Base-by-base conservation (phyloP, 148 eudicot species). In the Fagopyrum homotropicum region DNA sequence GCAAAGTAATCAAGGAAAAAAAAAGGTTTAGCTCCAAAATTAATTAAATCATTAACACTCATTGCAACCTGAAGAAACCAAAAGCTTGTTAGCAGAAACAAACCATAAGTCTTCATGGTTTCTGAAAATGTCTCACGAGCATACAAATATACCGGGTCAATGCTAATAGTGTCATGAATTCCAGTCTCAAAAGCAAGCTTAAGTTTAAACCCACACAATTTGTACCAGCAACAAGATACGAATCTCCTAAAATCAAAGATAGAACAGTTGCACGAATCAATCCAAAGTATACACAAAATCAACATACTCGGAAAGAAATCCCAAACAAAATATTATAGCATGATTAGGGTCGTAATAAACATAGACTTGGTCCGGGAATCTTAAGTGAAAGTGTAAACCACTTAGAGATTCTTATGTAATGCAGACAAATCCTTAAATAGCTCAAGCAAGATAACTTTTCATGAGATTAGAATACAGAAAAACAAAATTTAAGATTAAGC, bases 1-100 rank as follows among this genome's bases (percentile, higher is more conserved):
- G 98, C 98, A 76, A 82, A 94, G 81, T 94, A 94, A 83, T 94
- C 97, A 77, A 94, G 90, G 81, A 94, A 94, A 80, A 94, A 94
- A 72, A 94, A 72, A 9, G 97, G 98, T 70, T 92, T 90, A 71
- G 97, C 98, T 70, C 98, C 98, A 76, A 96, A 92, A 72, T 97
- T 94, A 76, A 94, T 79, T 71, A 94, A 90, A 84, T 94, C 98
- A 75, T 92, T 94, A 40, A 94, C 98, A 80, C 97, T 94, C 98
- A 94, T 94, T 11, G 98, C 98, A 85, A 92, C 98, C 98, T 90
- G 85, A 40, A 2, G 51, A 70, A 35, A 66, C 16, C 6, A 35
- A 66, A 40, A 40, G 9, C 45, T 57, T 30, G 45, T 63, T 30
- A 63, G 52, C 52, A 49, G 0, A 12, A 51, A 11, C 3, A 51